Evolutionary conservation across 805 yeast genomes (phyloP).

Genomic region (Saccharomycopsis fermentans): DNA sequence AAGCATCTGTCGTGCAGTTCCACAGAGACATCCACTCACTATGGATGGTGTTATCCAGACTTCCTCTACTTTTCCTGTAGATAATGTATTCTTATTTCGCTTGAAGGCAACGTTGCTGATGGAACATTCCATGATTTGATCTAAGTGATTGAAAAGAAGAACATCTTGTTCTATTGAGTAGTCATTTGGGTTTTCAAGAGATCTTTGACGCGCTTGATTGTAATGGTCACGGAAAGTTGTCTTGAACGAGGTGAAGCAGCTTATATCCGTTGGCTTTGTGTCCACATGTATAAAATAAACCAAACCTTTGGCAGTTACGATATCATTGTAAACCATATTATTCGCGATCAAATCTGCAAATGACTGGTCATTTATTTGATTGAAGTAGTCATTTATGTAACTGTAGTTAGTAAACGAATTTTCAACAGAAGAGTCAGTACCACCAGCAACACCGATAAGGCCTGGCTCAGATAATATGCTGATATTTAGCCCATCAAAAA

Average conservation of each 20-base stretch:
- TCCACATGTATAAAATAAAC: conserved; percentile 60
- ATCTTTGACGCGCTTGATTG: conserved; percentile 46
- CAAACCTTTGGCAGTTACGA: background rate
- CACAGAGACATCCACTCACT: conserved; percentile 73
- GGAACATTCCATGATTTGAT: conserved; percentile 68
- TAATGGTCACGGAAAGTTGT: conserved; percentile 68
- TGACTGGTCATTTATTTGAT: background rate
- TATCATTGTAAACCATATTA: background rate
- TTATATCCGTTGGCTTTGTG: conserved; percentile 37
- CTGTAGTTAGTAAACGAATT: background rate
- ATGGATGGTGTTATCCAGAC: conserved; percentile 77
- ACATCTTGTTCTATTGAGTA: conserved; percentile 49
- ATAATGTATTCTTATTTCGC: conserved; percentile 23
- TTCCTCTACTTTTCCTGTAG: conserved; percentile 25
- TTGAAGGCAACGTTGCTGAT: conserved; percentile 69
- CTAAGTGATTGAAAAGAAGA: conserved; percentile 50
- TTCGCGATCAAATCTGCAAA: background rate
- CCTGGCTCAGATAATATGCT: background rate
- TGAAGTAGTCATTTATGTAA: background rate
- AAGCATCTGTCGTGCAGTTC: conserved; percentile 63
- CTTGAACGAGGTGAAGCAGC: conserved; percentile 81
- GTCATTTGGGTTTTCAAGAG: conserved; percentile 22
- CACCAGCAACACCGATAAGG: background rate
- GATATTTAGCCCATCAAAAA: conserved; percentile 23
- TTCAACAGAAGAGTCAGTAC: background rate